phyloP scores from a whole-genome alignment of 768 basidiomycete species.

The Albatrellus ellisii region DNA sequence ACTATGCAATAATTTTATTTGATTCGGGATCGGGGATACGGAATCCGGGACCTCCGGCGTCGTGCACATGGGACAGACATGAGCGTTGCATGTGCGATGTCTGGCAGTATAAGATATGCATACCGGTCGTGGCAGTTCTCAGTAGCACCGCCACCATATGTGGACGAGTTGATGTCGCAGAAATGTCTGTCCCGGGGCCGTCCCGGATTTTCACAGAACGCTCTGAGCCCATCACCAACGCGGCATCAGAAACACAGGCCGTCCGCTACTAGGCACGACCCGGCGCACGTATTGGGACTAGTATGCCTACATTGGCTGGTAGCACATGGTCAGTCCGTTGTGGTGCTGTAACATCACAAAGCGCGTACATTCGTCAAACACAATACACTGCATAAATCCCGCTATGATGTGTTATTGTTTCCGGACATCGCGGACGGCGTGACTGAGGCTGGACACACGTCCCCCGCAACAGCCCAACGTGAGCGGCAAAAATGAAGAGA shows the following conservation, averaged over 20 bases:
- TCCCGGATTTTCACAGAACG: conserved; percentile 70
- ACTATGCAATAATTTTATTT: conserved; percentile 55
- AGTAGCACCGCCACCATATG: conserved; percentile 58
- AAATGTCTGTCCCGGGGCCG: conserved; percentile 48
- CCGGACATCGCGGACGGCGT: conserved; percentile 60
- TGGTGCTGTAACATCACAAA: too few relatives aligned
- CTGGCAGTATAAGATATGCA: conserved; percentile 9
- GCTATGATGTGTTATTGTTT: conserved; percentile 53
- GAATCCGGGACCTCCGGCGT: conserved; percentile 59
- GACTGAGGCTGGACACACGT: conserved; percentile 38
- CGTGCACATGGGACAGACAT: background rate
- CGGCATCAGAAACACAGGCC: background rate
- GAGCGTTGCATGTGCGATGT: conserved; percentile 2
- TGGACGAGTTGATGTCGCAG: conserved; percentile 62
- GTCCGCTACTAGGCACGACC: background rate
- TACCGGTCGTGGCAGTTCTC: conserved; percentile 63
- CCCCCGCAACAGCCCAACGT: too few relatives aligned
- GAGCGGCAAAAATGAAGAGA: conserved; percentile 1
- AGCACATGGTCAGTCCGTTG: conserved; percentile 5
- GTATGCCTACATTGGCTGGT: conserved; percentile 69
- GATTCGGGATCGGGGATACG: conserved; percentile 63
- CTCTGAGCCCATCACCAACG: conserved; percentile 34
- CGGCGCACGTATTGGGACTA: conserved; percentile 61
- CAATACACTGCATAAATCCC: conserved; percentile 68
- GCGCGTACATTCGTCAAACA: too few relatives aligned